Base-by-base conservation (phyloP, 2,329 filamentous ascomycete genomes). In the Pseudophaeomoniella oleicola region DNA sequence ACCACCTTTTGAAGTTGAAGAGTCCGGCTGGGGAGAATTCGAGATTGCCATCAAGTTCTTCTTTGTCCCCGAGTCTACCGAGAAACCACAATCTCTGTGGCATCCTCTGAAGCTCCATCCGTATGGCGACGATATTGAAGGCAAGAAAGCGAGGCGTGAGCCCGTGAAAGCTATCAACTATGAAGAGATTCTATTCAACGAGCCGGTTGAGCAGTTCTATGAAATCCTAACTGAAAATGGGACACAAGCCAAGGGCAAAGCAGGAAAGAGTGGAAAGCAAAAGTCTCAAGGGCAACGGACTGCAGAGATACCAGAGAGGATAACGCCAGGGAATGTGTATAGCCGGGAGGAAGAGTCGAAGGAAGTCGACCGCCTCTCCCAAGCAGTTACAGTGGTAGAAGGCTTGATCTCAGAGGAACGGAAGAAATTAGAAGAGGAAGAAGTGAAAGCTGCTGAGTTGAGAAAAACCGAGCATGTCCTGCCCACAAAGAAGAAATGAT, bases 11-110 rank as follows among this genome's bases (percentile, higher is more conserved):
- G 68, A 84, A 51, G 81, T 96, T 42, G 74, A 75, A 43, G 90
- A 96, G 59, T 96, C 90, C 0, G 90, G 90, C 34, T 98, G 92
- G 83, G 90, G 90, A 51, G 90, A 94, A 62, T 98, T 98, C 63
- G 85, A 90, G 56, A 92, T 98, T 51, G 83, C 87, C 44, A 81
- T 98, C 54, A 86, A 94, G 54, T 71, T 98, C 32, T 93, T 93
- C 64, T 98, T 94, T 60, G 77, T 83, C 38, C 77, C 81, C 38
- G 82, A 92, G 54, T 81, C 78, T 27, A 78, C 75, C 49, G 90
- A 98, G 65, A 98, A 98, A 59, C 83, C 88, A 3, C 84, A 94
- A 59, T 92, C 87, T n/a, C 63, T 94, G 2, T 93, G 90, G 65
- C 90, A 96, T 59, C 85, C 86, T 51, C 65, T 98, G 39, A 82